Percentiles rank a stretch among this genome's conserved stretches.
Conservation (phyloP, 225 moss, liverwort and hornwort genomes). For the Marchantia paleacea region DNA sequence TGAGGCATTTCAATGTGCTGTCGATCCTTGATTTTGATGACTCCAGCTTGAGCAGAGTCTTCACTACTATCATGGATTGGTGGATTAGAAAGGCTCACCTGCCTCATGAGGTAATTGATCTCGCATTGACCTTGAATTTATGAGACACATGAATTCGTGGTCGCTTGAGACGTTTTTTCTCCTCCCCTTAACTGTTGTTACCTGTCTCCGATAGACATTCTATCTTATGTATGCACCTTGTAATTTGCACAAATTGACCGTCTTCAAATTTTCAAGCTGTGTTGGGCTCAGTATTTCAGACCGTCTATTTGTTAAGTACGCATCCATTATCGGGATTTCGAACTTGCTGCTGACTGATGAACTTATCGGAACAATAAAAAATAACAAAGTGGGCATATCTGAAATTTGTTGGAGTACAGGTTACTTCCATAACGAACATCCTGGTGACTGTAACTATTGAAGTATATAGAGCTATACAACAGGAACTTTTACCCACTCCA, state of each 20-base stretch:
- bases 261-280: neutral
- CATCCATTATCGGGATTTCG: neutral
- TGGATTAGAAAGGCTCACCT: conserved; percentile 68
- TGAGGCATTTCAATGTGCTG: conserved; percentile 74
- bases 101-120: conserved; percentile 54
- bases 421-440: conserved; percentile 45
- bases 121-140: neutral
- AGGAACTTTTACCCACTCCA: conserved; percentile 71
- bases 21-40: conserved; percentile 76
- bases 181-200: too few relatives aligned
- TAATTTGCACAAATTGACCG: neutral
- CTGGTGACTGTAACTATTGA: conserved; percentile 59
- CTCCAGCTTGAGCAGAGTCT: conserved; percentile 52
- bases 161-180: neutral
- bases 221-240: neutral
- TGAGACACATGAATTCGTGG: neutral
- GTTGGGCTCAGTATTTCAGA: neutral
- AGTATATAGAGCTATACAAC: conserved; percentile 72
- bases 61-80: conserved; percentile 76
- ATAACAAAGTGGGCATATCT: neutral
- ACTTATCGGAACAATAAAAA: too few relatives aligned
- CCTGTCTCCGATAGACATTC: neutral
- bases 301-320: neutral
- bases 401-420: conserved; percentile 34
- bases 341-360: neutral